Conservation (phyloP, 2,329 filamentous ascomycete genomes). For the Cercospora beticola region DNA sequence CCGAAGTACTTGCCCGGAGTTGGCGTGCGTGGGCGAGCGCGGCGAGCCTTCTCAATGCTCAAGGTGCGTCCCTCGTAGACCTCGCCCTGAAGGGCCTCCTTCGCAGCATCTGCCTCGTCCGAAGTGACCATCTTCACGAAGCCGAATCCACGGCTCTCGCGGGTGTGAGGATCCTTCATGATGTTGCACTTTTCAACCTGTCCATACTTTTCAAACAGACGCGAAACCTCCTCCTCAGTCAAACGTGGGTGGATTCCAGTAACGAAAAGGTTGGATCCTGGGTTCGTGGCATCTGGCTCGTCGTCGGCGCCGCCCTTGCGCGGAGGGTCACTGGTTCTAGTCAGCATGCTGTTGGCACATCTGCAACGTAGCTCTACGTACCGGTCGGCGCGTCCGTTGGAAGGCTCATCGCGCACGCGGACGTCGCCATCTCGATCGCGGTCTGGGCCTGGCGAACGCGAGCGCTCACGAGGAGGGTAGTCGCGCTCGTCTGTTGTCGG, state of each 20-base stretch:
- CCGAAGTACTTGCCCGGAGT: conserved; percentile 99
- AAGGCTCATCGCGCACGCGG: conserved; percentile 60
- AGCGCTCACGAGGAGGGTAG: conserved; percentile 62
- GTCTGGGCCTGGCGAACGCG: conserved; percentile 61
- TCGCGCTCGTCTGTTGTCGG: conserved; percentile 55
- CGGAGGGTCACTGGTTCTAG: conserved; percentile 10
- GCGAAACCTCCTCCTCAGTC: conserved; percentile 83
- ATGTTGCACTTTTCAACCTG: conserved; percentile 99
- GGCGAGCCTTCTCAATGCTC: conserved; percentile 98
- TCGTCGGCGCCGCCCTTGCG: conserved; percentile 41
- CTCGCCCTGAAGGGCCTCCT: conserved; percentile 93
- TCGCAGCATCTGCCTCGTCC: conserved; percentile 93
- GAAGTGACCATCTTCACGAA: conserved; percentile 99
- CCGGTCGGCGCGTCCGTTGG: conserved; percentile 59
- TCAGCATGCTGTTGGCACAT: not conserved
- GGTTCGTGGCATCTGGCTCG: conserved; percentile 78
- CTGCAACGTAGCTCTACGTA: conserved; percentile 31
- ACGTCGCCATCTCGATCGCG: conserved; percentile 49
- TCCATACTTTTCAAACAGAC: conserved; percentile 97
- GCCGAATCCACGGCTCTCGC: conserved; percentile 96
- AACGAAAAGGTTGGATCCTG: conserved; percentile 97
- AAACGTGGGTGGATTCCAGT: conserved; percentile 95
- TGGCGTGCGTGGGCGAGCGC: conserved; percentile 88
- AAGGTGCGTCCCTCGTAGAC: conserved; percentile 91
- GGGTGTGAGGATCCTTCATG: conserved; percentile 97